Evolutionary conservation across 164 flowering plant genomes (phyloP).

Genomic region (Tetrastigma voinierianum): DNA sequence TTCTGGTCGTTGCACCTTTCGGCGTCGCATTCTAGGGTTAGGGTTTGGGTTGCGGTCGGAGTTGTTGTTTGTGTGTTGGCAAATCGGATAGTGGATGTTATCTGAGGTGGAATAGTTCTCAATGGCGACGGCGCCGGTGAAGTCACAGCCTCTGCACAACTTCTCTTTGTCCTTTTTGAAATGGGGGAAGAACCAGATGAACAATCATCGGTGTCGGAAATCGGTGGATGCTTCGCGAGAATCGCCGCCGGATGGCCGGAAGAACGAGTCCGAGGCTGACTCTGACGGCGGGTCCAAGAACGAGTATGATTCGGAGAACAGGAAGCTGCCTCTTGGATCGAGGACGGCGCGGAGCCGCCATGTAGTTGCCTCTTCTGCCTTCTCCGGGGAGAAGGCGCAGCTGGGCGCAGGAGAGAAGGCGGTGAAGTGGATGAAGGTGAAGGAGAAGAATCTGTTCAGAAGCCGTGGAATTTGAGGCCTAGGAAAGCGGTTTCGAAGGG

Average conservation of each 20-base stretch:
- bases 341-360: constrained; percentile 4
- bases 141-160: constrained; percentile 58
- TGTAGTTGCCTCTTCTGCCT: no score
- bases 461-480: constrained; percentile 65
- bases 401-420: constrained; percentile 4
- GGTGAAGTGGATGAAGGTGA: constrained; percentile 17
- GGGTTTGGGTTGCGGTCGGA: no score
- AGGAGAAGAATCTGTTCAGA: constrained; percentile 17
- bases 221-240: constrained; percentile 6
- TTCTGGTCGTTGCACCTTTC: no score
- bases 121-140: constrained; percentile 45
- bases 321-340: background rate
- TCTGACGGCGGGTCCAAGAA: background rate
- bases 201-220: constrained; percentile 19
- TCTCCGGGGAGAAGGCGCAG: constrained; percentile 7
- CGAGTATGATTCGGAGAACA: background rate
- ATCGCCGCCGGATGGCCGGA: constrained; percentile 3
- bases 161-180: constrained; percentile 40
- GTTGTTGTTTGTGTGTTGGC: no score
- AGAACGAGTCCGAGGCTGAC: background rate
- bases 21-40: no score
- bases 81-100: no score
- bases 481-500: constrained; percentile 23
- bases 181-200: constrained; percentile 42
- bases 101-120: no score